A percentile compares a stretch with the other conserved stretches of the same genome.
phyloP scores from a whole-genome alignment of 1,284 basidiomycete genomes.

The Inonotus obliquus region DNA sequence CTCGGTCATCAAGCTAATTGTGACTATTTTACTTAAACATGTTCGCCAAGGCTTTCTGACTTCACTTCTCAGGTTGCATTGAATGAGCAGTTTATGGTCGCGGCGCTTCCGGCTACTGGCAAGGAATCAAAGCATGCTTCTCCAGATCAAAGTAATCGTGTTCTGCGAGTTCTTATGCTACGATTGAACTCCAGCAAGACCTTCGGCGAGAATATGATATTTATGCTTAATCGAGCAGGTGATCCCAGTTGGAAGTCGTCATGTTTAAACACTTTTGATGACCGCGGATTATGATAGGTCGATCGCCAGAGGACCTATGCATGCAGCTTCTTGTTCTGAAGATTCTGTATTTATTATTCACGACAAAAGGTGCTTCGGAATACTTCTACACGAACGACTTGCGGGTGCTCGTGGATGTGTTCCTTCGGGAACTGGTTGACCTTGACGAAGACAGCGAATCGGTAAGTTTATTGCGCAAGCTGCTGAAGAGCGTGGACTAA shows the following conservation, averaged over 20 bases:
- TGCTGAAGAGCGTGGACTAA: neutral
- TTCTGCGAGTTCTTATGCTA: conserved; percentile 79
- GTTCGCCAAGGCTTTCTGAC: conserved; percentile 6
- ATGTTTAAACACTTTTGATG: neutral
- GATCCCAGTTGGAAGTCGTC: conserved; percentile 29
- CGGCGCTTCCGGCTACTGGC: conserved; percentile 35
- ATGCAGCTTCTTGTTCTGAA: conserved; percentile 95
- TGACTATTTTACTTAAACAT: conserved; percentile 34
- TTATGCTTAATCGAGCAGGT: conserved; percentile 96
- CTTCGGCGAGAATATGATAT: conserved; percentile 97
- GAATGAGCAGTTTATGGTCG: conserved; percentile 99
- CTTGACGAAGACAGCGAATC: conserved; percentile 93
- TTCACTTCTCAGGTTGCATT: conserved; percentile 66
- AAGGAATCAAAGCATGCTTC: conserved; percentile 21
- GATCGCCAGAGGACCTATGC: conserved; percentile 85
- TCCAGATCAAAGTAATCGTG: conserved; percentile 60
- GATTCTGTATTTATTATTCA: conserved; percentile 92
- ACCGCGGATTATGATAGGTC: conserved; percentile 42
- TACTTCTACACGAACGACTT: conserved; percentile 99
- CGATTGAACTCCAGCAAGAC: conserved; percentile 85
- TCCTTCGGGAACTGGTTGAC: conserved; percentile 87
- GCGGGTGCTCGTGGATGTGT: conserved; percentile 93
- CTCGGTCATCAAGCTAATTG: conserved; percentile 88
- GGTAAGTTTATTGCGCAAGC: conserved; percentile 43
- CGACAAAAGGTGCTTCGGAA: conserved; percentile 88